Evolutionary conservation across 345 rosid species (phyloP).

Genomic region (Citrus inodora): DNA sequence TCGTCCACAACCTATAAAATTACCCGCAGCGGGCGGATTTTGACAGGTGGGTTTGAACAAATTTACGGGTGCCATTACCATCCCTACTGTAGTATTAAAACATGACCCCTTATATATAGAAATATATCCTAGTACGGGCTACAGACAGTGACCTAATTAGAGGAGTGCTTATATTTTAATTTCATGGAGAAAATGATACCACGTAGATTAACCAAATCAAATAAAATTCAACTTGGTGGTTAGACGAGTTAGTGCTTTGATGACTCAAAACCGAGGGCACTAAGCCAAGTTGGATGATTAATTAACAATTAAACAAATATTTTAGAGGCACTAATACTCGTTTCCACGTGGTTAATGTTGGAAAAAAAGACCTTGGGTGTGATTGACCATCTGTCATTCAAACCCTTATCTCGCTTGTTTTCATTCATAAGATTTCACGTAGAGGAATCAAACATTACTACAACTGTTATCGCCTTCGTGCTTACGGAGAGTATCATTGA

Average conservation of each 20-base stretch:
- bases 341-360: neutral
- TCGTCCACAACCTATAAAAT: no score
- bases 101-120: no score
- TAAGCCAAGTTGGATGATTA: conserved; percentile 15
- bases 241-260: conserved; percentile 1
- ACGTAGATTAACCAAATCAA: neutral
- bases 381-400: conserved; percentile 8
- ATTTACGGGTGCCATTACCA: no score
- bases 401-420: neutral
- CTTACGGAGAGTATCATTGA: neutral
- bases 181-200: conserved; percentile 15
- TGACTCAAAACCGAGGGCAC: conserved; percentile 32
- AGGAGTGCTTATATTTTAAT: neutral
- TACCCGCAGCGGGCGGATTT: accelerated
- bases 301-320: neutral
- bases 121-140: no score
- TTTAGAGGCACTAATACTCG: neutral
- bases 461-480: neutral
- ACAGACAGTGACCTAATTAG: neutral
- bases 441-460: neutral
- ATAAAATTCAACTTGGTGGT: neutral
- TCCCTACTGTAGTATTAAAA: no score
- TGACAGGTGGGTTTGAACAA: accelerated
- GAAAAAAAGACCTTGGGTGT: neutral
- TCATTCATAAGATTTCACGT: neutral